phyloP scores from a whole-genome alignment of 73 alveolate genomes.

The Paraurostyla sp. region DNA sequence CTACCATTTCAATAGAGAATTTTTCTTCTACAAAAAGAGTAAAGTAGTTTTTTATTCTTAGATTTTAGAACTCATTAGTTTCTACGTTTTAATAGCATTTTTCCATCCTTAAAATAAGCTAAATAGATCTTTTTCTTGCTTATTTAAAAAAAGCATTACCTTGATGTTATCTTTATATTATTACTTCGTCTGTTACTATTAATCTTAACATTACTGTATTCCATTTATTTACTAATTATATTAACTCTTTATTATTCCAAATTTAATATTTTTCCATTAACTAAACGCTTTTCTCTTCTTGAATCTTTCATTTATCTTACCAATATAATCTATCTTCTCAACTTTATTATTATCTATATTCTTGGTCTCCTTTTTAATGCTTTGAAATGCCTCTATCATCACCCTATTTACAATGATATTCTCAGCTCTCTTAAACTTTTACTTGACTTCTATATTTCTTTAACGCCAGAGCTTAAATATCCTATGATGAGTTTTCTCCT shows the following conservation, averaged over 20 bases:
- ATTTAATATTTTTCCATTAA: background rate
- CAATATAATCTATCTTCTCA: too few species aligned
- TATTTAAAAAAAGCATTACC: background rate
- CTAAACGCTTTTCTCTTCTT: background rate
- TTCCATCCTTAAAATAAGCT: background rate
- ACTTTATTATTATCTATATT: too few species aligned
- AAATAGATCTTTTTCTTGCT: background rate
- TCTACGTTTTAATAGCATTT: background rate
- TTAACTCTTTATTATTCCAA: background rate
- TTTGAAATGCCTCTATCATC: background rate
- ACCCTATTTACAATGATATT: background rate
- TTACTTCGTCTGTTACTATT: too few species aligned
- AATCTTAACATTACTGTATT: too few species aligned
- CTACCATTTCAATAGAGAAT: background rate
- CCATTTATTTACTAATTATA: background rate
- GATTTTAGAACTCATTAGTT: background rate
- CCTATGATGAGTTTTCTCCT: background rate
- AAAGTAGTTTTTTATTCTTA: background rate
- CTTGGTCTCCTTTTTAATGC: background rate
- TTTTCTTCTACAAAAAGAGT: background rate
- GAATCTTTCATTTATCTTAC: too few species aligned
- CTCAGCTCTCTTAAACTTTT: background rate
- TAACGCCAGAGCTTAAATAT: background rate
- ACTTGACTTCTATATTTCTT: background rate
- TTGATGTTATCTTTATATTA: background rate